These are phyloP conservation scores for Fusarium scirpi DNA, from an alignment of 2,329 filamentous ascomycete species.

Conservation along the genomic window DNA sequence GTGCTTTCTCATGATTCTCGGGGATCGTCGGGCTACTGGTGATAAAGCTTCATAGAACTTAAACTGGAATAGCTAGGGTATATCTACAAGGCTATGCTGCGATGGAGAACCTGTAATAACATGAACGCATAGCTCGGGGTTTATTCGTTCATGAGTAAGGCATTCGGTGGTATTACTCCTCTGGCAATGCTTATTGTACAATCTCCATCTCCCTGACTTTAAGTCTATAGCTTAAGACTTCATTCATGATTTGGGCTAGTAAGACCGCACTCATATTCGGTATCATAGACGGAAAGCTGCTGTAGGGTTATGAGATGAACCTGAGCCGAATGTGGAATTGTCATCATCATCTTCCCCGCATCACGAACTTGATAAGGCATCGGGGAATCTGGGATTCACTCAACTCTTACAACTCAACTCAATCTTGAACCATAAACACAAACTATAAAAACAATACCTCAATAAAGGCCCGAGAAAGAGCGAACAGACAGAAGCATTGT, in stretches of 20 bases:
- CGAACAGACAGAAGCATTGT: neutral
- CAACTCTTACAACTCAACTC: slow-evolving; percentile 1
- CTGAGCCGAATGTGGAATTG: neutral
- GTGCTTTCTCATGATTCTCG: neutral
- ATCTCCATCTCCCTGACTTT: neutral
- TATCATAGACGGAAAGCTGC: neutral
- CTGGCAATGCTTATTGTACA: neutral
- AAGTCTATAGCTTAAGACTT: neutral
- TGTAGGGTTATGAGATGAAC: neutral
- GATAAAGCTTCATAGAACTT: neutral
- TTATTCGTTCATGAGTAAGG: neutral
- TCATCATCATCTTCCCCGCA: slow-evolving; percentile 32
- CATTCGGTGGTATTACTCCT: neutral
- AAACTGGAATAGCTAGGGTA: neutral
- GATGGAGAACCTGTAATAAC: neutral
- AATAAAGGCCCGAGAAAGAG: neutral
- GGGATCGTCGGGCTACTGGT: neutral
- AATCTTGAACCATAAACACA: neutral
- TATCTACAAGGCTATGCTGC: neutral
- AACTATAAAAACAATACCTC: neutral
- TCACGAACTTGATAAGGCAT: slow-evolving; percentile 16
- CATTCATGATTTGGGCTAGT: neutral
- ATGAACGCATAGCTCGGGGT: neutral
- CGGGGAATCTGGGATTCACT: neutral
- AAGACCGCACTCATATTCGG: neutral